Conservation (phyloP, 345 rosid species). For the Linum tenue region DNA sequence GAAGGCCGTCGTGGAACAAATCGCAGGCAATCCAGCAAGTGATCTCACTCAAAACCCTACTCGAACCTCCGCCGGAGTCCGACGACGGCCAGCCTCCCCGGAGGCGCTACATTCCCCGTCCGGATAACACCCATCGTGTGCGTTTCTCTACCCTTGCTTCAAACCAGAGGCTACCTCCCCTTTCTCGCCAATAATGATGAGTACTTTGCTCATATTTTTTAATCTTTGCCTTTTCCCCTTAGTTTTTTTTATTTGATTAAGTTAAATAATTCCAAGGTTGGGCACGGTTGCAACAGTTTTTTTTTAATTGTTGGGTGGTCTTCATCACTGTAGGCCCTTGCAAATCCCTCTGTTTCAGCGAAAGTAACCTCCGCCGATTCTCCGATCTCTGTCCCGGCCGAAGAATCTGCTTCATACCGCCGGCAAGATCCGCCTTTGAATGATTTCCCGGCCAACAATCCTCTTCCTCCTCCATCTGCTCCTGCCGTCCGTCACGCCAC, state of each 20-base stretch:
- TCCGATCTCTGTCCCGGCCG: conserved; percentile 23
- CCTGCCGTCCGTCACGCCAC: conserved; percentile 23
- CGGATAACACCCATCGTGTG: conserved; percentile 14
- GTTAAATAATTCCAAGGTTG: not conserved
- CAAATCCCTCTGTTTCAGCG: conserved; percentile 21
- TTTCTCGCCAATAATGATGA: not conserved
- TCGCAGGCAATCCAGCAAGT: conserved; percentile 54
- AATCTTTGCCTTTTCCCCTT: conserved; percentile 1
- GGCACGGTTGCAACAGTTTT: not conserved
- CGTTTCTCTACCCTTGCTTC: conserved; percentile 4
- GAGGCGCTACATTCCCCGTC: conserved; percentile 22
- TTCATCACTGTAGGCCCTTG: conserved; percentile 19
- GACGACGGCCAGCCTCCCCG: conserved; percentile 20
- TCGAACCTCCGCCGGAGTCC: conserved; percentile 28
- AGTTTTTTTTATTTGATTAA: not conserved
- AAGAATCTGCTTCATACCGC: conserved; percentile 29
- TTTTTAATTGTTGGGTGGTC: not conserved
- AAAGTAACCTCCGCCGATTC: conserved; percentile 20
- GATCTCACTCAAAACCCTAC: conserved; percentile 34
- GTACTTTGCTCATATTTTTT: not conserved
- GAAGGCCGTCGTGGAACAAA: conserved; percentile 51
- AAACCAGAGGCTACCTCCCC: not conserved
- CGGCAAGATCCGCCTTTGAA: conserved; percentile 32
- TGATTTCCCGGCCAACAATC: conserved; percentile 9
- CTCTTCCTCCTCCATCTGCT: conserved; percentile 31